Conservation (phyloP, 1,284 basidiomycete species). For the Cryptococcus wingfieldii region DNA sequence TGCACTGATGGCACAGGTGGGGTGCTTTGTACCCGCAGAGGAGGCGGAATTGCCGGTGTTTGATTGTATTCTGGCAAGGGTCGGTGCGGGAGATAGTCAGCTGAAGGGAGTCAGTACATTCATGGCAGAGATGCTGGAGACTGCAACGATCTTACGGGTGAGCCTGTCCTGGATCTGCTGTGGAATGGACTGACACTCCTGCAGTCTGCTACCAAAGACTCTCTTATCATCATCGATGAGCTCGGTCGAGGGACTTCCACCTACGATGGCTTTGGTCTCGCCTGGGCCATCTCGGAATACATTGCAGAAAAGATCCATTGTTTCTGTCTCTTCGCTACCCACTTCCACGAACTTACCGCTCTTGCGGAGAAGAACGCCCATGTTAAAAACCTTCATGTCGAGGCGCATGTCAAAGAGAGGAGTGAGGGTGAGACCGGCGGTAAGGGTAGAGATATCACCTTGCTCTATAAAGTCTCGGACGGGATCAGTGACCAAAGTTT, state of each 20-base stretch:
- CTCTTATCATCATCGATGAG: slow-evolving; percentile 97
- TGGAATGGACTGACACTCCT: slow-evolving; percentile 3
- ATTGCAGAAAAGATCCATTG: slow-evolving; percentile 87
- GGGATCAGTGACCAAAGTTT: slow-evolving; percentile 94
- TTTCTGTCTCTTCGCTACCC: slow-evolving; percentile 94
- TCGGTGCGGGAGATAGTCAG: slow-evolving; percentile 96
- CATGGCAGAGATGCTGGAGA: slow-evolving; percentile 96
- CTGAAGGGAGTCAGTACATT: slow-evolving; percentile 97
- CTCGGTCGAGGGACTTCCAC: slow-evolving; percentile 97
- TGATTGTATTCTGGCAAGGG: slow-evolving; percentile 91
- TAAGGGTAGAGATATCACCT: slow-evolving; percentile 79
- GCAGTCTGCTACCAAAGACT: slow-evolving; percentile 85
- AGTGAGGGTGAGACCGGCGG: slow-evolving; percentile 49
- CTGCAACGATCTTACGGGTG: slow-evolving; percentile 88
- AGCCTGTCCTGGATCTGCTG: slow-evolving; percentile 22
- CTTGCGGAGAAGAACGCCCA: slow-evolving; percentile 79
- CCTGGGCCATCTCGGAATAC: slow-evolving; percentile 95
- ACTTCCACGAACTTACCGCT: slow-evolving; percentile 95
- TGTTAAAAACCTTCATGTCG: slow-evolving; percentile 93
- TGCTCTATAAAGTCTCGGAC: slow-evolving; percentile 93
- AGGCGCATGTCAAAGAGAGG: slow-evolving; percentile 72
- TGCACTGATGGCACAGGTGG: slow-evolving; percentile 89
- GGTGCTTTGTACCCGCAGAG: slow-evolving; percentile 89
- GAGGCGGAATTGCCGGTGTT: slow-evolving; percentile 85
- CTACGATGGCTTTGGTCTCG: slow-evolving; percentile 96